Evolutionary conservation across 495 filamentous ascomycete species (phyloP), one percentile per base, ranked within the genome.

Genomic region (Geoglossum glabrum): DNA sequence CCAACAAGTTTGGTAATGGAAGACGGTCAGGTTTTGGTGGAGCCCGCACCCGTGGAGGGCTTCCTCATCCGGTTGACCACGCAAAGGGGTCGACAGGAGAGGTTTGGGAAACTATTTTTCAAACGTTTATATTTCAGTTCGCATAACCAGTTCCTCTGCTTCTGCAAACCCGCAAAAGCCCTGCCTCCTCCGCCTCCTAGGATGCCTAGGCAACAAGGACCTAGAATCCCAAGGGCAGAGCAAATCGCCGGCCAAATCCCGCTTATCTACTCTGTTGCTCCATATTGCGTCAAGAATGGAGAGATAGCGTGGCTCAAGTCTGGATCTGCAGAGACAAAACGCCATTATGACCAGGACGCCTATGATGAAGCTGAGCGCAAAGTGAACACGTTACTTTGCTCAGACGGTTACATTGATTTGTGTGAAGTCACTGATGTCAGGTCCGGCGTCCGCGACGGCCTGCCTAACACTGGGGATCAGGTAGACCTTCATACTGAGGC

Each of bases 71-170:
- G 84, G 21, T 69, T 87, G 27, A 86, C 84, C 21, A 78, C 79
- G 0, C 81, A 84, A 59, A 75, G 71, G 57, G 84, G 84, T 13
- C 68, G 71, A 15, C 73, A 81, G 25, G 75, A 80, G 62, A 70
- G 75, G 43, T 65, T 81, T 61, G 81, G 82, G 33, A 79, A 73
- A 62, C 79, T 83, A 68, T 83, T 84, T 60, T 83, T 73, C 67
- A 87, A 86, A 61, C 73, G 80, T 21, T 66, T 86, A 6, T 87
- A 86, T 62, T 87, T 84, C 61, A 79, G 78, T 49, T 79, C 77
- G 1, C 80, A 86, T 58, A 79, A 87, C 61, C 79, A 82, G 57
- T 83, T 74, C 56, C 66, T 87, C 23, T 73, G 81, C 43, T 87
- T 85, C 68, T 79, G 76, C 62, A 73, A 73, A 57, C 84, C 84